Conservation (phyloP, 176 grass and related monocot genomes). For the Phoenix dactylifera region DNA sequence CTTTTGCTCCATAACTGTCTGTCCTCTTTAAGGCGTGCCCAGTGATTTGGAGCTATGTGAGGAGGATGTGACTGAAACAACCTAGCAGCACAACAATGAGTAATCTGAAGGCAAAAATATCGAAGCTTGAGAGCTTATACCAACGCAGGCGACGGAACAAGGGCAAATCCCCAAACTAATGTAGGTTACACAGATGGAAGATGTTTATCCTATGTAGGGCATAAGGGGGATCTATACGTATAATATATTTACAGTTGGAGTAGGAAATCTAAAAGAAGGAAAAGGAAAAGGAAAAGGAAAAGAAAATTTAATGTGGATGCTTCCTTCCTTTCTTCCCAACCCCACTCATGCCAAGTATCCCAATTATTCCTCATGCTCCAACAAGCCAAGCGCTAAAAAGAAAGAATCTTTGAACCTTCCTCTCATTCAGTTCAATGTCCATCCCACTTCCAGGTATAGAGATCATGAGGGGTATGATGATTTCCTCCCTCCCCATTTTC, state of each 20-base stretch:
- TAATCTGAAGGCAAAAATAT: slow-evolving; percentile 15
- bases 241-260: slow-evolving; percentile 19
- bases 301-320: slow-evolving; percentile 29
- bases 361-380: slow-evolving; percentile 47
- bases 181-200: slow-evolving; percentile 22
- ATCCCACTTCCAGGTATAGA: background rate
- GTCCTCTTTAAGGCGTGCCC: slow-evolving; percentile 1
- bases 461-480: background rate
- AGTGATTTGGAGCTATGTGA: slow-evolving; percentile 5
- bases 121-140: slow-evolving; percentile 7
- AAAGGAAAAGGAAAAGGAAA: slow-evolving; percentile 23
- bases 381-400: slow-evolving; percentile 38
- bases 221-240: slow-evolving; percentile 9
- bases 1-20: slow-evolving; percentile 25
- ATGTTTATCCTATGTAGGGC: slow-evolving; percentile 65
- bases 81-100: slow-evolving; percentile 12
- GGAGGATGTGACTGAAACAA: slow-evolving; percentile 4
- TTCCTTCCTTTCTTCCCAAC: slow-evolving; percentile 46
- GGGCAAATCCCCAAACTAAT: slow-evolving; percentile 27
- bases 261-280: slow-evolving; percentile 15
- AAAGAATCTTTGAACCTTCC: slow-evolving; percentile 45
- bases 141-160: slow-evolving; percentile 7
- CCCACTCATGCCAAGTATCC: slow-evolving; percentile 11
- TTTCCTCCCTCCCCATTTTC: background rate
- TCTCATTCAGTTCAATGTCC: background rate